Evolutionary conservation across 257 asterid genomes (phyloP).

Genomic region (Leptodermis oblonga): DNA sequence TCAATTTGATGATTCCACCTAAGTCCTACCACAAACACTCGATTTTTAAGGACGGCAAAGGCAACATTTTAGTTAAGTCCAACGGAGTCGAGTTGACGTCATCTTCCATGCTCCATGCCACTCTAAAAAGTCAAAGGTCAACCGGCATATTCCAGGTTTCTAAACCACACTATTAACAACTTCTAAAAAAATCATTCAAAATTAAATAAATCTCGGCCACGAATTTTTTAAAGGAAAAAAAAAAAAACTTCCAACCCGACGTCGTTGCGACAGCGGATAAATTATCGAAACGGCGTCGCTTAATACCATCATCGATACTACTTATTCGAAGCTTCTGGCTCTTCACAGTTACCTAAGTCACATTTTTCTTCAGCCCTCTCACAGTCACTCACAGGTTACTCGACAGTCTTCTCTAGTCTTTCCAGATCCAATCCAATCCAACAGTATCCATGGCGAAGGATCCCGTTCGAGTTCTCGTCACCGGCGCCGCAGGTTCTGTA

Average conservation of each 20-base stretch:
- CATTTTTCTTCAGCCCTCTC: background rate
- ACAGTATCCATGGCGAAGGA: conserved; percentile 55
- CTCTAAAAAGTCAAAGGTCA: background rate
- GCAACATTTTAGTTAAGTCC: background rate
- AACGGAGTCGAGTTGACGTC: background rate
- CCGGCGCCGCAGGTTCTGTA: conserved; percentile 75
- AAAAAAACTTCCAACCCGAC: background rate
- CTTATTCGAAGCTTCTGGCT: background rate
- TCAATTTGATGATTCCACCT: too few relatives aligned
- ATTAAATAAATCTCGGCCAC: background rate
- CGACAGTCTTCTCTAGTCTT: background rate
- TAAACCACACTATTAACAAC: too few relatives aligned
- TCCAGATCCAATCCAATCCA: background rate
- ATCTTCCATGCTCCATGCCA: background rate
- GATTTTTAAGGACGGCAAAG: too few relatives aligned
- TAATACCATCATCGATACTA: background rate
- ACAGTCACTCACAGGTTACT: background rate
- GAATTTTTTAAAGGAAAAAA: background rate
- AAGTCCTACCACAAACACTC: too few relatives aligned
- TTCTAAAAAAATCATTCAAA: background rate
- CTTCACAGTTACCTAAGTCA: background rate
- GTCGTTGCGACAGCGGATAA: background rate
- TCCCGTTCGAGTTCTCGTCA: conserved; percentile 79
- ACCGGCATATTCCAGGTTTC: background rate
- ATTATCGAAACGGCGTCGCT: background rate